These are phyloP conservation scores for Lodderomyces jiufengensis DNA, from an alignment of 1,139 yeast genomes.

Conservation along the genomic window DNA sequence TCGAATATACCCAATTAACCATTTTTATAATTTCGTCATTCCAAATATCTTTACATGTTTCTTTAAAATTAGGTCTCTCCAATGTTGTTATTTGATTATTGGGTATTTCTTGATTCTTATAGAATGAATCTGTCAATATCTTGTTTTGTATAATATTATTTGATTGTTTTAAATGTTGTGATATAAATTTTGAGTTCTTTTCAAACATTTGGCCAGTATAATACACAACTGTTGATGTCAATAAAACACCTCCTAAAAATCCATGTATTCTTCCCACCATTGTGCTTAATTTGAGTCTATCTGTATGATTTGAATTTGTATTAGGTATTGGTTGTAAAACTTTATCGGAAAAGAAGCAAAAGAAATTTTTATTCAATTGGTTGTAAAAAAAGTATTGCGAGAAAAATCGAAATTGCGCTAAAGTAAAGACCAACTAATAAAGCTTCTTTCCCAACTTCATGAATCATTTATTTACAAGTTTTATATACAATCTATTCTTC, in stretches of 20 bases:
- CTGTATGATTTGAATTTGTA: no score
- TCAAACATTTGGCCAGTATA: constrained; percentile 59
- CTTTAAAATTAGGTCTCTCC: constrained; percentile 34
- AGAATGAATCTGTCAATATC: constrained; percentile 32
- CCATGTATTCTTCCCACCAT: constrained; percentile 73
- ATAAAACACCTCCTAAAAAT: constrained; percentile 62
- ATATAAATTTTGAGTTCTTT: constrained; percentile 44
- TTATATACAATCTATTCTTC: background rate
- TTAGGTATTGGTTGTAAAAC: background rate
- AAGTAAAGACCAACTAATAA: no score
- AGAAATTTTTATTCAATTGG: constrained; percentile 2
- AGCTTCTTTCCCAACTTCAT: no score
- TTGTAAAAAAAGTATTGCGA: background rate
- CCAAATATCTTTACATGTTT: constrained; percentile 80
- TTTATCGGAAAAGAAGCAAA: background rate
- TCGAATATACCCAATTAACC: constrained; percentile 62
- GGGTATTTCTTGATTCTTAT: constrained; percentile 28
- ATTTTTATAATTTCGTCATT: constrained; percentile 66
- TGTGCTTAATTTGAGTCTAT: background rate
- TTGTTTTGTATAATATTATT: constrained; percentile 48
- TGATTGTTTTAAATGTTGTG: constrained; percentile 47
- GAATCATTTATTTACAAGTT: constrained; percentile 1
- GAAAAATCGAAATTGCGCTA: no score
- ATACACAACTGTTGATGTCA: constrained; percentile 64
- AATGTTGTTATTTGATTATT: constrained; percentile 27